Evolutionary conservation across 257 asterid genomes (phyloP), one percentile per base, ranked within the genome.

Genomic region (Anisodus tanguticus): DNA sequence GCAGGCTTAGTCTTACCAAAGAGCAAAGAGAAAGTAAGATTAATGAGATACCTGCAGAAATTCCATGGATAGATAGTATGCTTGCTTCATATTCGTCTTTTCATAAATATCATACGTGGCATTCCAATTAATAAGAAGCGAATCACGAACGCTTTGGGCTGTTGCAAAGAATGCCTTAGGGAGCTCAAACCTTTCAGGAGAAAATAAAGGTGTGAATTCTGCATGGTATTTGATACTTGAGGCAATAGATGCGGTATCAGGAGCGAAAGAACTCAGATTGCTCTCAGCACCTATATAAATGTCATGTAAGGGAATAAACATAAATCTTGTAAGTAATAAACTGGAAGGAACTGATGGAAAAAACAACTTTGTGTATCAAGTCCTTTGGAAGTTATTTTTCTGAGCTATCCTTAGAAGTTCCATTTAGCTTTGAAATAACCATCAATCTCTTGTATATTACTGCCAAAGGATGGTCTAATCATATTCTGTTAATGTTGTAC

Each of bases 21-120:
- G 10, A 69, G 72, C 41, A 43, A 60, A 69, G 49, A 79, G 53
- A 17, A 64, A 84, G 83, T 62, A 83, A 78, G 70, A 87, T 57
- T 31, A 58, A 16, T 19, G 39, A 82, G 85, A 57, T 85, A 92
- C 98, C 96, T 94, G 98, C 60, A 94, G 86, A 87, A 94, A 94
- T 82, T 94, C 98, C 96, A 94, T 94, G 2, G 98, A 94, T 79
- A 94, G 90, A 84, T 94, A 94, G 88, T 94, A 94, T 57, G 98
- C 96, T 87, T 94, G 98, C 89, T 94, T 94, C 39, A 83, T 91
- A 39, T 94, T 92, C 91, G 88, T 89, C 85, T 88, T 90, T 79
- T 93, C 97, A 62, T 91, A 85, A 41, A 84, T 81, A 49, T 92
- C 91, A 81, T 93, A 88, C 0, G 97, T 93, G 16, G 93, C 90